Base-by-base conservation (phyloP, 768 basidiomycete species). In the Hebeloma cylindrosporum region DNA sequence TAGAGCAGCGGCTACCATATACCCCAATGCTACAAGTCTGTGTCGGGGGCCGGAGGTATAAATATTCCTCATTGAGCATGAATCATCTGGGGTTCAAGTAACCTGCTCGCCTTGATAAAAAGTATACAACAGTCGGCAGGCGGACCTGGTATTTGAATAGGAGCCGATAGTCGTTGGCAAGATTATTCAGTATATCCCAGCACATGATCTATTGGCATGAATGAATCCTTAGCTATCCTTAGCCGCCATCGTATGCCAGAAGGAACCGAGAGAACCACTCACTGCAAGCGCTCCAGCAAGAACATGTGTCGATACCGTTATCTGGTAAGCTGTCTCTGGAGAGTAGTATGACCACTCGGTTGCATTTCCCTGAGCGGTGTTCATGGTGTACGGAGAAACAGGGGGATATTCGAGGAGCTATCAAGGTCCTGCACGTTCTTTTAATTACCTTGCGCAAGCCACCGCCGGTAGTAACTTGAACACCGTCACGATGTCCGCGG, bases 311-410 rank as follows among this genome's bases (percentile, higher is more conserved):
- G 62, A 47, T 0, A 65, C 54, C 7, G 61, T 56, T 7, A 57
- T 27, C 39, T 68, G 57, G 42, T 52, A 52, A 5, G 62, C 67
- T 7, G 51, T 25, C 5, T 48, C 52, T 0, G 63, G 61, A 14
- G 58, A 32, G 6, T 68, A 50, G 37, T 60, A 64, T 7, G 64
- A 67, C 48, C n/a, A n/a, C n/a, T n/a, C n/a, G n/a, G n/a, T n/a
- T n/a, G n/a, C n/a, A n/a, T n/a, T n/a, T n/a, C n/a, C n/a, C n/a
- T n/a, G n/a, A 65, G 40, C 6, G 65, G 57, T 3, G 66, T 65
- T 35, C 58, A 47, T 0, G 65, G 65, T 38, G 67, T 70, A n/a
- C n/a, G n/a, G n/a, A n/a, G 11, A 26, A 34, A 20, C 38, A 34
- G 31, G 33, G 42, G 22, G 5, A 21, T 35, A 20, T 35, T 35